Evolutionary conservation across 192 early-diverging fungal species (phyloP).

Genomic region (Mortierella hygrophila): DNA sequence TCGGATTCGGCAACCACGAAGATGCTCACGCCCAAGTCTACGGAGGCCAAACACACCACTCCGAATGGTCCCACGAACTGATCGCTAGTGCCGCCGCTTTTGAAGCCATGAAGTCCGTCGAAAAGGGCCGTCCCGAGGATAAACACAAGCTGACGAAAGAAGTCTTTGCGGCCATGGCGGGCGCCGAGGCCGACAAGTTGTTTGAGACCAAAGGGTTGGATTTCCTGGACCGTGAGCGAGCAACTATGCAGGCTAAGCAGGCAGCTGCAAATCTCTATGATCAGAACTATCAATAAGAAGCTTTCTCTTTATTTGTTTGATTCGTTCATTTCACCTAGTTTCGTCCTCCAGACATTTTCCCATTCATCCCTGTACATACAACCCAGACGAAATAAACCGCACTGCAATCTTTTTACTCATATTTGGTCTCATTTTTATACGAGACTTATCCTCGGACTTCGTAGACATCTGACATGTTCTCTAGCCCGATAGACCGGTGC

Average conservation of each 20-base stretch:
- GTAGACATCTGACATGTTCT: constrained; percentile 75
- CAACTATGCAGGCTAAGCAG: constrained; percentile 43
- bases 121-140: constrained; percentile 20
- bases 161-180: constrained; percentile 57
- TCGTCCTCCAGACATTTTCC: too few species aligned
- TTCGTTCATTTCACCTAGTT: too few species aligned
- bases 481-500: constrained; percentile 65
- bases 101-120: constrained; percentile 63
- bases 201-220: constrained; percentile 60
- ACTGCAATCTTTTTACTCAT: background rate
- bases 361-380: too few species aligned
- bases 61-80: constrained; percentile 53
- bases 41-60: constrained; percentile 32
- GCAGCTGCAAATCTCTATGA: constrained; percentile 50
- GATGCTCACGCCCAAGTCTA: constrained; percentile 32
- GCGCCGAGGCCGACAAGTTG: constrained; percentile 54
- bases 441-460: constrained; percentile 58
- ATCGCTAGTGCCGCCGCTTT: constrained; percentile 66
- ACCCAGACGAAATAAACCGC: background rate
- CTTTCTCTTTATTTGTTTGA: background rate
- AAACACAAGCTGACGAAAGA: constrained; percentile 49
- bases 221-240: constrained; percentile 55
- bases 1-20: constrained; percentile 29
- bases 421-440: too few species aligned
- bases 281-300: constrained; percentile 16